Base-by-base conservation (phyloP, 371 early-diverging fungal species). In the Coelomomyces lativittatus region DNA sequence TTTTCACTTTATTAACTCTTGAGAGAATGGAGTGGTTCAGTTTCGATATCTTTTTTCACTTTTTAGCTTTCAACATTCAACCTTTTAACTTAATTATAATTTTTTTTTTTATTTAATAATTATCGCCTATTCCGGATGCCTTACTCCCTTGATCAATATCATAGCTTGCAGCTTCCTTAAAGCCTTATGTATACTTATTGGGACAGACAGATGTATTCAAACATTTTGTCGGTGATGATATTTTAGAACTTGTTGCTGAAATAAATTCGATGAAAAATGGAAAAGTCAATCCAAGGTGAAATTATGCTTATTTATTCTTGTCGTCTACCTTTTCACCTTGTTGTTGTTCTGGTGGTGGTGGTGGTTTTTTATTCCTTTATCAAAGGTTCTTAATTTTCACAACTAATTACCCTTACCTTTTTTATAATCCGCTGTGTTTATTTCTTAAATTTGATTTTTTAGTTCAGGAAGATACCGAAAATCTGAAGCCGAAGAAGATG, bases 401-500 rank as follows among this genome's bases (percentile, higher is more conserved):
- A 35, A 17, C 6, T 17, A 35, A 17, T 35, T 21, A 17, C 5
- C 36, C 21, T 21, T 35, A 19, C 6, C 6, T 6, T 21, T 6
- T 35, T 6, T 35, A 6, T 2, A 35, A 17, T 6, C 17, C 36
- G 36, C 17, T 35, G 19, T 21, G 36, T 2, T 35, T 4, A 6
- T 17, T 35, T 35, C 2, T 21, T 35, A 35, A 35, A 2, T 35
- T 19, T 21, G 0, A 17, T 35, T 4, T 17, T 21, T 26, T 48
- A 72, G 78, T 41, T 76, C 79, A 21, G 76, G 82, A 33, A 79
- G 88, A 21, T 83, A 82, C 59, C 72, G 95, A 49, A 85, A 88
- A 67, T 87, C 91, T 0, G 95, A 92, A 58, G 88, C 88, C 62
- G 91, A 92, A 55, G 95, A 93, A 56, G 95, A 93, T 55, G 88